Conservation (phyloP, 2,329 filamentous ascomycete species). For the Fusarium udum region DNA sequence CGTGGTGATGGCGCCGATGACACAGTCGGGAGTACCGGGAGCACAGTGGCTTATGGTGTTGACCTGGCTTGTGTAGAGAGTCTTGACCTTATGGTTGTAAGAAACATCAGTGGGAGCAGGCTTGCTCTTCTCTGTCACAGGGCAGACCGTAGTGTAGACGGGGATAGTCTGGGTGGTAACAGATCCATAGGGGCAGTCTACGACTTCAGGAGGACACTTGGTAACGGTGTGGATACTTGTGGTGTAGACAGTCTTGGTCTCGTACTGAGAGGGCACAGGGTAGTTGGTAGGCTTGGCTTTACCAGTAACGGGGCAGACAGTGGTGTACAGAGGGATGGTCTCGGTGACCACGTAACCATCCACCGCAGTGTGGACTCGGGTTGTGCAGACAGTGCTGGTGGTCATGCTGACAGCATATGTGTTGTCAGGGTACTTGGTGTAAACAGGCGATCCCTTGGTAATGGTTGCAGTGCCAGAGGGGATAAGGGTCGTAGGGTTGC, state of each 20-base stretch:
- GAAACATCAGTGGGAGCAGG: constrained; percentile 23
- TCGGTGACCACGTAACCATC: constrained; percentile 51
- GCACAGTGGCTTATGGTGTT: constrained; percentile 65
- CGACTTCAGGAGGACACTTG: constrained; percentile 61
- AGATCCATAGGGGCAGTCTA: constrained; percentile 57
- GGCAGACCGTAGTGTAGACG: constrained; percentile 28
- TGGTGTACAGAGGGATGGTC: constrained; percentile 55
- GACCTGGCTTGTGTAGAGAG: constrained; percentile 63
- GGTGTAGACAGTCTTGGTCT: constrained; percentile 58
- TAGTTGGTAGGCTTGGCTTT: constrained; percentile 31
- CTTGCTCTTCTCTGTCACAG: constrained; percentile 21
- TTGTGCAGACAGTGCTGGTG: constrained; percentile 53
- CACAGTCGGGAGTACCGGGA: constrained; percentile 61
- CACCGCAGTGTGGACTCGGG: constrained; percentile 55
- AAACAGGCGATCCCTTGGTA: constrained; percentile 10
- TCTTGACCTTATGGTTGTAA: constrained; percentile 42
- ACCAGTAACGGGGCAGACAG: constrained; percentile 52
- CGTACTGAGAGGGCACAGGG: constrained; percentile 22
- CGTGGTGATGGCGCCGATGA: constrained; percentile 47
- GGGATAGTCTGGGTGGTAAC: constrained; percentile 46
- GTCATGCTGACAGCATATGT: constrained; percentile 26
- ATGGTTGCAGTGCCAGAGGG: neutral
- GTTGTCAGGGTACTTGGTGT: constrained; percentile 16
- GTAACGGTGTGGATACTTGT: constrained; percentile 65
- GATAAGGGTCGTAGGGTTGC: constrained; percentile 6